Base-by-base conservation (phyloP, 345 rosid genomes). In the Trapa incisa region DNA sequence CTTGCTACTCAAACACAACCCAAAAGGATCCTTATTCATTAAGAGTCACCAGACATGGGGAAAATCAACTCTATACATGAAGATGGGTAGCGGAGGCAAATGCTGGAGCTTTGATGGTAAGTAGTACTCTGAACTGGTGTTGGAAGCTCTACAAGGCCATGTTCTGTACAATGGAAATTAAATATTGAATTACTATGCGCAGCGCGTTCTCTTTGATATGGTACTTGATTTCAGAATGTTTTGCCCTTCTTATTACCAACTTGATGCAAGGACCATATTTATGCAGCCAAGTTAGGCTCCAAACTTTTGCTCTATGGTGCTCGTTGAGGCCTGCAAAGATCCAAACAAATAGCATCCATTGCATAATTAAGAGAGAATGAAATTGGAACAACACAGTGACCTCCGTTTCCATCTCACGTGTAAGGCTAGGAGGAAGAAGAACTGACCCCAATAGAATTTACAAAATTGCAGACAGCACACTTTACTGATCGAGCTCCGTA, bases 401-500 rank as follows among this genome's bases (percentile, higher is more conserved):
- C 48, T 45, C 48, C 7, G 11, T 13, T 2, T 45, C 48, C 11
- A 3, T 7, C 13, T 45, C 48, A 45, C 11, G 48, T 22, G 29
- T 8, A 7, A 45, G 7, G 48, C 48, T 7, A 45, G 48, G 35
- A 11, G 12, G 14, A 32, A 32, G 38, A 58, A 29, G 63, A 58
- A 82, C 86, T 79, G 39, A 91, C 99, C 89, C 89, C 96, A 78
- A 89, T 82, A 15, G 95, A 71, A 33, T 97, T 89, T 65, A 89
- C 89, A 66, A 87, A 91, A 82, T 73, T 91, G 88, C 99, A 94
- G 47, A 94, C 89, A 2, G 99, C 87, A 73, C 99, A 94, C 83
- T 94, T 94, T 29, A 94, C 99, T 3, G 93, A 87, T 67, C 86
- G 76, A 37, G 96, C 99, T 77, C 97, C 99, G 10, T 91, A 94